Conservation (phyloP, 176 grass and related monocot species). For the Bromus sterilis region DNA sequence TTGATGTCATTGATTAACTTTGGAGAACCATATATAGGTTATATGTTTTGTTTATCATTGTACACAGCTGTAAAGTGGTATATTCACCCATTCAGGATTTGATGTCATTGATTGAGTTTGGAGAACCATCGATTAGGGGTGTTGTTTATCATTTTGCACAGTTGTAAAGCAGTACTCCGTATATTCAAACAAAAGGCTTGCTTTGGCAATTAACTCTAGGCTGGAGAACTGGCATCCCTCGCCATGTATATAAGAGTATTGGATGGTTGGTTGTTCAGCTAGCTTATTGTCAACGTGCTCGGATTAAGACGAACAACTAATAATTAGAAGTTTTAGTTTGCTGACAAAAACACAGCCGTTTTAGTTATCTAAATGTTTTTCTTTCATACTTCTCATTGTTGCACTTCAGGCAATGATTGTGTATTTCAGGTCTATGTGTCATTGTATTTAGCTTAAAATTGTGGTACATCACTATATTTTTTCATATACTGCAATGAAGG, state of each 20-base stretch:
- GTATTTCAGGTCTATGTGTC: background rate
- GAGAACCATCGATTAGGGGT: background rate
- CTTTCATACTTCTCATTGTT: background rate
- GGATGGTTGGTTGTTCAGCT: background rate
- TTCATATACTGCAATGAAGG: background rate
- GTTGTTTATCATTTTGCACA: background rate
- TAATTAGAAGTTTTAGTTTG: background rate
- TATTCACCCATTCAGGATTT: background rate
- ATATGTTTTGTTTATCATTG: background rate
- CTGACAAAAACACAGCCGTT: background rate
- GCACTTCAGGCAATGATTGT: background rate
- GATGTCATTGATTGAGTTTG: background rate
- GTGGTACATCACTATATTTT: background rate
- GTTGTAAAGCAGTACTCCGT: background rate
- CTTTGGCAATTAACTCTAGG: background rate
- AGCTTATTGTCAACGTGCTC: background rate
- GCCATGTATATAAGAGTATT: background rate
- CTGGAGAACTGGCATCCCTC: background rate
- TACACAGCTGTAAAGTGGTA: background rate
- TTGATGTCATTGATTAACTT: background rate
- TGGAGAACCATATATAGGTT: background rate
- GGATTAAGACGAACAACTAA: background rate
- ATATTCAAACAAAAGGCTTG: background rate
- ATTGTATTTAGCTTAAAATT: background rate
- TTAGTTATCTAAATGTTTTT: background rate